Evolutionary conservation across 176 grass and related monocot genomes (phyloP), one percentile per base, ranked within the genome.

Genomic region (Calamus simplicifolius): DNA sequence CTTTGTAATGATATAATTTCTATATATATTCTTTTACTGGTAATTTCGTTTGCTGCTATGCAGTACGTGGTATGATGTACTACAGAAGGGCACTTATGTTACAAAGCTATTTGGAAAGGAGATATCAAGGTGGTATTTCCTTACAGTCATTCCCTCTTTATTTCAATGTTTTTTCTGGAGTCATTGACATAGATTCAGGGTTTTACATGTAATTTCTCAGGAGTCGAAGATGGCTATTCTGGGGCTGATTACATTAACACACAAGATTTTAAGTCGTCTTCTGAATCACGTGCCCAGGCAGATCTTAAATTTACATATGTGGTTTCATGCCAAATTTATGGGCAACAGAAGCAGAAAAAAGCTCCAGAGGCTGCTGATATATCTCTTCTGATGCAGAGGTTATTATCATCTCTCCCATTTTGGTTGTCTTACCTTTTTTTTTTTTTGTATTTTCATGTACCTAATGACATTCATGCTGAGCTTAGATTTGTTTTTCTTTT

Each of bases 21-120:
- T 43, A 43, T 43, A 43, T 10, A 13, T 43, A 12, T 13, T 50
- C 23, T 77, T 76, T 75, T 68, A 29, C 3, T 29, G 58, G 79
- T 58, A 58, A 48, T 8, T 51, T 70, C 25, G 67, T 72, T 58
- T 67, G 17, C 54, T 77, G 48, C 67, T 66, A 13, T 56, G 50
- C 75, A 97, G 92, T 97, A 16, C 84, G 92, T 48, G 92, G 92
- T 61, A 97, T 97, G 92, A 97, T 97, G 92, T 97, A 97, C 73
- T 97, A 97, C 49, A 81, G 92, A 85, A 82, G 92, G 73, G 92
- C 92, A 19, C 73, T 97, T 70, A 70, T 97, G 70, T 77, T 97
- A 54, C 92, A 97, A 87, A 97, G 92, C 78, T 97, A 82, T 71
- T 69, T 97, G 53, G 92, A 97, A 72, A 97, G 75, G 54, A 76